Percentiles rank a stretch among this genome's conserved stretches.
phyloP scores from a whole-genome alignment of 192 early-diverging fungal species.

The Coemansia sp. region DNA sequence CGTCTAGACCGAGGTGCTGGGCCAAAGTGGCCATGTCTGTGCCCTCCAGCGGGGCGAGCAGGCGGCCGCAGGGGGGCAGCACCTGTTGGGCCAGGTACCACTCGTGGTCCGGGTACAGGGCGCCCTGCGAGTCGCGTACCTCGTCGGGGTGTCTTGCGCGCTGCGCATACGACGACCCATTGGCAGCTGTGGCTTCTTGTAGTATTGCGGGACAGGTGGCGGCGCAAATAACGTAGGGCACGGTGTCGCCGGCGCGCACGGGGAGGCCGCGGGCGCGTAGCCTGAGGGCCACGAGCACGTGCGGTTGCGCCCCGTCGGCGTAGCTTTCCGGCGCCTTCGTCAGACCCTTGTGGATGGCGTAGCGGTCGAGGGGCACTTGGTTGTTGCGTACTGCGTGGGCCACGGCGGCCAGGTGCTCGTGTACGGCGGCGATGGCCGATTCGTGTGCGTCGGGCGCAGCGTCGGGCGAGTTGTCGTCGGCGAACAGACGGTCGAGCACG shows the following conservation, averaged over 20 bases:
- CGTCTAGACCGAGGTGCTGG: constrained; percentile 80
- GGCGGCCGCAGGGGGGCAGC: constrained; percentile 78
- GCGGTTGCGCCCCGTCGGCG: constrained; percentile 84
- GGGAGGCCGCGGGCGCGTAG: constrained; percentile 68
- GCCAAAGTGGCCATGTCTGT: constrained; percentile 77
- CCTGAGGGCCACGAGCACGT: constrained; percentile 90
- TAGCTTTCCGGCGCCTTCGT: constrained; percentile 92
- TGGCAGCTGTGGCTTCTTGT: too few relatives aligned
- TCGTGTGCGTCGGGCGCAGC: too few relatives aligned
- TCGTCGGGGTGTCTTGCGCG: constrained; percentile 87
- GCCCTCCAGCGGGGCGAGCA: constrained; percentile 82
- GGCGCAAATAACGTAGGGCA: constrained; percentile 89
- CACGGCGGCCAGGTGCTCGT: constrained; percentile 66
- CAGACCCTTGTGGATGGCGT: constrained; percentile 89
- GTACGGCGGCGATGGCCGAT: constrained; percentile 72
- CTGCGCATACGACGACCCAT: constrained; percentile 56
- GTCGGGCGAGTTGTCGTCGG: too few relatives aligned
- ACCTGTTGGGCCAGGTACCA: constrained; percentile 96
- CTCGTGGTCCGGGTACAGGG: constrained; percentile 66
- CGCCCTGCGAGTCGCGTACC: constrained; percentile 47
- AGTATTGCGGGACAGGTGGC: constrained; percentile 36
- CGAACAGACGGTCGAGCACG: constrained; percentile 64
- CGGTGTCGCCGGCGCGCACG: constrained; percentile 80
- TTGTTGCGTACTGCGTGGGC: constrained; percentile 69
- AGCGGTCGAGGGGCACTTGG: constrained; percentile 75